Percentiles rank a stretch among this genome's conserved stretches.
These are phyloP conservation scores for Camellia japonica DNA, from an alignment of 148 eudicot species.

Conservation along the genomic window DNA sequence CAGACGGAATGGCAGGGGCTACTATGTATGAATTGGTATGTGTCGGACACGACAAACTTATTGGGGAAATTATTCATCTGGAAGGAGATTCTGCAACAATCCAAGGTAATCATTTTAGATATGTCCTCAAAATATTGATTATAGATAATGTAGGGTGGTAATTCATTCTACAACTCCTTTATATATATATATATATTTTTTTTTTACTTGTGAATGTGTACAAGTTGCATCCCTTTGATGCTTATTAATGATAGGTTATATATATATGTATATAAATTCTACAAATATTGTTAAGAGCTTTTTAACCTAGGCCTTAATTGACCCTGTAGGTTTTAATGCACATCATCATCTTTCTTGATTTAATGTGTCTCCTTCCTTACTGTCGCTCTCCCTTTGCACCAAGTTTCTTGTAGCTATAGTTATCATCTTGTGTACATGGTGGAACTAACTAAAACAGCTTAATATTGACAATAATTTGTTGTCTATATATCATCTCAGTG, in stretches of 20 bases:
- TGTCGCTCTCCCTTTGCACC: background rate
- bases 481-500: slow-evolving; percentile 40
- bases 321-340: background rate
- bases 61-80: slow-evolving; percentile 50
- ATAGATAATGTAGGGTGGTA: too few species aligned
- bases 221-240: too few species aligned
- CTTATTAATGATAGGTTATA: too few species aligned
- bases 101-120: too few species aligned
- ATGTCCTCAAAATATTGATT: too few species aligned
- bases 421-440: background rate
- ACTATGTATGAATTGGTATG: slow-evolving; percentile 99
- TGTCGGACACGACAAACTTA: slow-evolving; percentile 97
- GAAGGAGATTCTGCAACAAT: too few species aligned
- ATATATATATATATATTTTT: too few species aligned
- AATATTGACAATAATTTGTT: background rate
- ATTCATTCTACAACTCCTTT: too few species aligned
- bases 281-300: background rate
- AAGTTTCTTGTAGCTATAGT: background rate
- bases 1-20: slow-evolving; percentile 99
- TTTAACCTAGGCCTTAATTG: background rate
- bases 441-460: slow-evolving; percentile 5
- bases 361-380: background rate
- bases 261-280: too few species aligned
- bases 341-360: background rate
- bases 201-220: too few species aligned